Percentiles rank a stretch among this genome's conserved stretches.
Evolutionary conservation across 1,284 basidiomycete genomes (phyloP).

Genomic region (Sporisorium scitamineum): DNA sequence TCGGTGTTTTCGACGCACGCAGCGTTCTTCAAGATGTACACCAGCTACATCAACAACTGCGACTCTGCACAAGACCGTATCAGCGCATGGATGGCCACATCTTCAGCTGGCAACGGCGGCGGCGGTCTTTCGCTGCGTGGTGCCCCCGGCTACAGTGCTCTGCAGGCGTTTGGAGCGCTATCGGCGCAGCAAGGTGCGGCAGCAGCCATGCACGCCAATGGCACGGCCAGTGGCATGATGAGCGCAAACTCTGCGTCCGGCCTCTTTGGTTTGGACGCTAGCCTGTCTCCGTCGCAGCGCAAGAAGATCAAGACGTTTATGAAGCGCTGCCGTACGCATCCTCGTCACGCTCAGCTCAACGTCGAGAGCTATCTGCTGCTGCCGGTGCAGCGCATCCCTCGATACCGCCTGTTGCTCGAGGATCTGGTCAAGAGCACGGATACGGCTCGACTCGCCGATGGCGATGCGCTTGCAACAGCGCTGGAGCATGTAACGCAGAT

Average conservation of each 20-base stretch:
- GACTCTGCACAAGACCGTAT: slow-evolving; percentile 57
- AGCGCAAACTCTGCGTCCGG: slow-evolving; percentile 9
- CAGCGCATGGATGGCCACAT: slow-evolving; percentile 39
- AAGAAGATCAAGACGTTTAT: slow-evolving; percentile 64
- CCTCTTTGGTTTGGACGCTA: slow-evolving; percentile 15
- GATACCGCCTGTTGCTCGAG: slow-evolving; percentile 82
- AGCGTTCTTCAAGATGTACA: slow-evolving; percentile 68
- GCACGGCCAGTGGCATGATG: slow-evolving; percentile 4
- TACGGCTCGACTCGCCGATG: slow-evolving; percentile 33
- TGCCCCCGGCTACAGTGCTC: slow-evolving; percentile 20
- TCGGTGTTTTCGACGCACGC: slow-evolving; percentile 77
- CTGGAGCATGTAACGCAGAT: slow-evolving; percentile 62
- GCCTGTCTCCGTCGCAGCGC: slow-evolving; percentile 45
- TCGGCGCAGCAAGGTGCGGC: slow-evolving; percentile 31
- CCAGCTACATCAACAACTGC: slow-evolving; percentile 66
- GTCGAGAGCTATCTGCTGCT: slow-evolving; percentile 93
- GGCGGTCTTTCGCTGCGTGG: slow-evolving; percentile 48
- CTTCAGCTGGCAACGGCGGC: slow-evolving; percentile 23
- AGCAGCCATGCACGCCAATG: slow-evolving; percentile 18
- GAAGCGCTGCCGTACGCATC: slow-evolving; percentile 71
- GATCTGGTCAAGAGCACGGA: slow-evolving; percentile 64
- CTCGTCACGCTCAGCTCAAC: slow-evolving; percentile 94
- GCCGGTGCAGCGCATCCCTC: slow-evolving; percentile 94
- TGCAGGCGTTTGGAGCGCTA: slow-evolving; percentile 23
- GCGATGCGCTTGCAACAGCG: slow-evolving; percentile 51